These are phyloP conservation scores for Triticum aestivum DNA, from an alignment of 176 grass and related monocot genomes.

Conservation along the genomic window IWGSC_CS_RefSeq_v2.1 NC_057809.1:538467249-538467748, in stretches of 20 bases:
- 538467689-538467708: slow-evolving; percentile 14
- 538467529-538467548: neutral
- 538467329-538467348: neutral
- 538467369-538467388: slow-evolving; percentile 18
- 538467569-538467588: neutral
- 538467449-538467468: neutral
- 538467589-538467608: neutral
- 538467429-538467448: neutral
- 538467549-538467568: neutral
- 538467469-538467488: neutral
- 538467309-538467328: neutral
- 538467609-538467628: neutral
- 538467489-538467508: neutral
- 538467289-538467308: neutral
- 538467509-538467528: no score
- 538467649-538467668: neutral
- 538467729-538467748: neutral
- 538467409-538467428: slow-evolving; percentile 39
- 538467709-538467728: neutral
- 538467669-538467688: neutral
- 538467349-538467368: neutral
- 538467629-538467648: neutral
- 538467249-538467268: neutral
- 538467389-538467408: neutral
- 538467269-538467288: neutral